Base-by-base conservation (phyloP, 2,329 filamentous ascomycete genomes). In the Calcarisporium arbuscula region DNA sequence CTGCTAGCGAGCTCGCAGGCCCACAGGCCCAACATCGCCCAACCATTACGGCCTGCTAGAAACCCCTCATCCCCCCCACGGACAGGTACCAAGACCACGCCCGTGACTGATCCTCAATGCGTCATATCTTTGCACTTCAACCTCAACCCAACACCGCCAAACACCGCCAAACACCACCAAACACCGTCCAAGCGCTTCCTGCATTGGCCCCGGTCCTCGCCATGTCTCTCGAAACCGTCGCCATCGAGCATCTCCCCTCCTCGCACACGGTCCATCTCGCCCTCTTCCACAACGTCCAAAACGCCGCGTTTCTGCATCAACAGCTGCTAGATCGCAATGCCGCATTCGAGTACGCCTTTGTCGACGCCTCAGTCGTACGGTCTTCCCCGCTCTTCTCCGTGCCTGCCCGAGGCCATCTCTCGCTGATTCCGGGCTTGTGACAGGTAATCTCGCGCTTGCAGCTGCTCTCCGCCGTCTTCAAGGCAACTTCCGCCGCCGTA, bases 261-360 rank as follows among this genome's bases (percentile, higher is more conserved):
- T 66, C 68, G 19, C 69, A 87, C 54, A 70, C 74, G 6, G 67
- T 95, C 19, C 80, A 92, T 58, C 63, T 86, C 32, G 80, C 77
- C 28, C 65, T 95, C 20, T 95, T 92, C 65, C 73, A 68, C 16
- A 66, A 85, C 55, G 76, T 96, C 37, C 57, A 73, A 42, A 98
- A 98, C 57, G 74, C 87, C 9, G 61, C 74, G 1, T 88, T 82
- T 52, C 68, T 98, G 28, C 82, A 88, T 34, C 70, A 81, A 47
- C 89, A 95, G 62, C 76, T 98, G 5, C 69, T 96, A n/a, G 73
- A 77, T 6, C 84, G 85, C 34, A 95, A 96, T 54, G 53, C 76
- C 9, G 80, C 82, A 8, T 96, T 89, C 50, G 88, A 96, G 60
- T 96, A 96, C 67, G 88, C 89, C 21, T 84, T 98, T 46, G 74